Conservation (phyloP, 352 stramenopile species). For the Globisporangium perplexum region DNA sequence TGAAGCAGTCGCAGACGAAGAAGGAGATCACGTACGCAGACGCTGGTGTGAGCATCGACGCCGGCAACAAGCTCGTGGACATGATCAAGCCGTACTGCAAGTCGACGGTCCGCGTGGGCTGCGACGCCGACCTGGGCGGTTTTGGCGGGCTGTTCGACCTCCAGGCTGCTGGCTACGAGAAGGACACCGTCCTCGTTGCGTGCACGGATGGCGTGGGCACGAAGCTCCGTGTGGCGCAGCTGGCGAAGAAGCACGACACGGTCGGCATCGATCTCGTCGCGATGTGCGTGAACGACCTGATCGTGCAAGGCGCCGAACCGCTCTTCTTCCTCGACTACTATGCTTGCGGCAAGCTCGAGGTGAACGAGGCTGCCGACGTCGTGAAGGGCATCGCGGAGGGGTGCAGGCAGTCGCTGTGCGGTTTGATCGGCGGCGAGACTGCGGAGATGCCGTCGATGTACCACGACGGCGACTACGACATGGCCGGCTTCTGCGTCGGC, state of each 20-base stretch:
- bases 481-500: constrained; percentile 98
- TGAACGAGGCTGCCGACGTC: constrained; percentile 91
- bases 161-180: constrained; percentile 93
- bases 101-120: constrained; percentile 92
- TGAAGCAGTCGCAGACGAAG: constrained; percentile 55
- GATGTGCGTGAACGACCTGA: constrained; percentile 99
- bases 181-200: constrained; percentile 96
- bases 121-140: constrained; percentile 95
- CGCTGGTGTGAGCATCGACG: constrained; percentile 98
- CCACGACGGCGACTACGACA: constrained; percentile 96
- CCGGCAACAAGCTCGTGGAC: constrained; percentile 94
- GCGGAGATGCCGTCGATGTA: constrained; percentile 99
- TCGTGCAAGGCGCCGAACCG: constrained; percentile 98
- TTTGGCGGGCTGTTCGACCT: constrained; percentile 99
- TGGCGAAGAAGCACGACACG: constrained; percentile 91
- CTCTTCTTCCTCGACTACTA: constrained; percentile 99
- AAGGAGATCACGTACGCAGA: constrained; percentile 96
- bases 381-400: constrained; percentile 97
- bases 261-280: constrained; percentile 98
- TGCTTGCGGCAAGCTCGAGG: constrained; percentile 95
- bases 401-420: constrained; percentile 94
- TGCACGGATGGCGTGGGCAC: constrained; percentile 98
- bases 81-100: constrained; percentile 99
- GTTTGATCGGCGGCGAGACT: constrained; percentile 95
- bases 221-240: constrained; percentile 92